These are phyloP conservation scores for Ceratocystis destructans DNA, from an alignment of 2,329 filamentous ascomycete genomes.

Conservation along the genomic window DNA sequence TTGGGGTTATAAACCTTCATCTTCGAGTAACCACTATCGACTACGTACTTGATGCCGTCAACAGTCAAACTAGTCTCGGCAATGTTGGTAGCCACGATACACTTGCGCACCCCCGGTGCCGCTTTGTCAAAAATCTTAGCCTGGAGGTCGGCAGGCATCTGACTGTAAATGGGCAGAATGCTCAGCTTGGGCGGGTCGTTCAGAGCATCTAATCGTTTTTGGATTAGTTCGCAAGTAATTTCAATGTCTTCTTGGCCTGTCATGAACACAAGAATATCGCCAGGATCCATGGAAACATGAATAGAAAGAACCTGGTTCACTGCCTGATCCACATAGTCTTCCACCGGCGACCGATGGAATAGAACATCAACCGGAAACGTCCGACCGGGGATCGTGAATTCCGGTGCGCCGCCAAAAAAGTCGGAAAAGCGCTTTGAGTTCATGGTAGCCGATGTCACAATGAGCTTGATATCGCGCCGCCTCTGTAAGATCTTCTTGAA, in stretches of 20 bases:
- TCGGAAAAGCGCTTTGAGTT: conserved; percentile 91
- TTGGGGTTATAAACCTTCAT: conserved; percentile 97
- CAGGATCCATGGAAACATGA: conserved; percentile 82
- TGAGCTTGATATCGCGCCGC: conserved; percentile 81
- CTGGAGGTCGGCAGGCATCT: conserved; percentile 96
- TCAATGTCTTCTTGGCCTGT: conserved; percentile 98
- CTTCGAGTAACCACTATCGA: conserved; percentile 91
- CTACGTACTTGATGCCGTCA: conserved; percentile 98
- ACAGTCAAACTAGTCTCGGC: conserved; percentile 96
- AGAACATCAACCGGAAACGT: conserved; percentile 97
- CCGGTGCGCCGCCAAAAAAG: conserved; percentile 90
- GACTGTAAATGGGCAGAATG: conserved; percentile 95
- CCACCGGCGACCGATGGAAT: conserved; percentile 85
- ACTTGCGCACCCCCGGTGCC: conserved; percentile 79
- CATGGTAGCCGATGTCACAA: conserved; percentile 97
- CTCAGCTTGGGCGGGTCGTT: conserved; percentile 92
- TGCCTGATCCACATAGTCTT: conserved; percentile 94
- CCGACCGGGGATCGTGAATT: conserved; percentile 89
- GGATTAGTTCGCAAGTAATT: conserved; percentile 83
- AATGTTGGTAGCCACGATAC: conserved; percentile 97
- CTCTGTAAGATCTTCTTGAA: conserved; percentile 94
- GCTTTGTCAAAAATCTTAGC: conserved; percentile 95
- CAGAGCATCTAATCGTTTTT: conserved; percentile 71
- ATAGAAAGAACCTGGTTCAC: conserved; percentile 93
- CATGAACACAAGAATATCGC: conserved; percentile 98